Conservation (phyloP, 2,329 filamentous ascomycete species). For the Pseudonectria buxi region DNA sequence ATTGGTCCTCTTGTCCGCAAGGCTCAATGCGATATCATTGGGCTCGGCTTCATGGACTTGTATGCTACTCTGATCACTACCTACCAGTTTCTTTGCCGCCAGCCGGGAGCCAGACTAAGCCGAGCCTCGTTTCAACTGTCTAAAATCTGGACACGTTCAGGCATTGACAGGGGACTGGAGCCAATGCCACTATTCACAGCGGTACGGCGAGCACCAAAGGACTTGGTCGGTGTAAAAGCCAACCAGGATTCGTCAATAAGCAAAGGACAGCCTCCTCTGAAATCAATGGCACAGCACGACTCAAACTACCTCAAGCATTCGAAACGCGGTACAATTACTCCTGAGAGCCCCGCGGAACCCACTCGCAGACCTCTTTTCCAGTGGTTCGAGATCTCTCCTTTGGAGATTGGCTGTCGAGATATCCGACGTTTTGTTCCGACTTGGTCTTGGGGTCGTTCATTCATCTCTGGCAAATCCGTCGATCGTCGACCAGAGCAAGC, state of each 20-base stretch:
- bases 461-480: conserved; percentile 12
- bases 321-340: neutral
- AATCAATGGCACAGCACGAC: conserved; percentile 6
- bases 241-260: conserved; percentile 5
- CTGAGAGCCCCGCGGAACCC: accelerated
- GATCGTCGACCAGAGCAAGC: conserved; percentile 16
- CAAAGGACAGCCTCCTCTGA: conserved; percentile 1
- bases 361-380: conserved; percentile 7
- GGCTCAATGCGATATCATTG: conserved; percentile 18
- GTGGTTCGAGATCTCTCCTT: conserved; percentile 17
- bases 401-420: conserved; percentile 14
- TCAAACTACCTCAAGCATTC: neutral
- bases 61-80: conserved; percentile 16
- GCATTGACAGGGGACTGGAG: conserved; percentile 7
- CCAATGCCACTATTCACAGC: conserved; percentile 17
- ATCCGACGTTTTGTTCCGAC: conserved; percentile 14
- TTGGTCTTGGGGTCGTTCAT: conserved; percentile 18
- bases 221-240: conserved; percentile 8
- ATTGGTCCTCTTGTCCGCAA: conserved; percentile 15
- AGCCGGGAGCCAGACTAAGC: conserved; percentile 9
- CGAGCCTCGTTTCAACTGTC: conserved; percentile 17
- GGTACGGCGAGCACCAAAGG: conserved; percentile 11
- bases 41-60: conserved; percentile 16
- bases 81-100: conserved; percentile 10
- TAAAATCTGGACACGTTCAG: conserved; percentile 11